Percentiles rank a stretch among this genome's conserved stretches.
phyloP scores from a whole-genome alignment of 257 asterid species.

The Ocimum tenuiflorum region DNA sequence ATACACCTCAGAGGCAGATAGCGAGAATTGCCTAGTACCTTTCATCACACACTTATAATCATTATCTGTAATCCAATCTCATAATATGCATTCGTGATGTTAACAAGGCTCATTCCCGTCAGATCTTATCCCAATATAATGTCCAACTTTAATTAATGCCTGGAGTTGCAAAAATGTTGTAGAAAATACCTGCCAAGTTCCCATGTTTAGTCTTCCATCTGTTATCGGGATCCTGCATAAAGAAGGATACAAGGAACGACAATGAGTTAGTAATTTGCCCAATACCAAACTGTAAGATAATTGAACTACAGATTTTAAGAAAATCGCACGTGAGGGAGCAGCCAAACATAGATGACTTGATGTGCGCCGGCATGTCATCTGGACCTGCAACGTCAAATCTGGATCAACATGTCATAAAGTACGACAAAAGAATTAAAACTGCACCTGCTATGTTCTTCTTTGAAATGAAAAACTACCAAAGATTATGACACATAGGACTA shows the following conservation, averaged over 20 bases:
- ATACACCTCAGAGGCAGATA: neutral
- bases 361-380: slow-evolving; percentile 98
- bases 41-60: no score
- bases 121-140: neutral
- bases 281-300: neutral
- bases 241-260: slow-evolving; percentile 13
- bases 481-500: no score
- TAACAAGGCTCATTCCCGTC: neutral
- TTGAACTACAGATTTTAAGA: neutral
- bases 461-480: no score
- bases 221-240: slow-evolving; percentile 93
- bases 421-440: neutral
- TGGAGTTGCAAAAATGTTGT: neutral
- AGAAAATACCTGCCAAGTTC: slow-evolving; percentile 90
- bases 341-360: slow-evolving; percentile 98
- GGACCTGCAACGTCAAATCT: slow-evolving; percentile 57
- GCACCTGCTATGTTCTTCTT: neutral
- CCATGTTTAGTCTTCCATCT: slow-evolving; percentile 79
- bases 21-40: no score
- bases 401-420: neutral
- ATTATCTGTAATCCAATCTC: no score
- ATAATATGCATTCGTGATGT: no score
- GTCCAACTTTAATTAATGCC: neutral
- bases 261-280: slow-evolving; percentile 1
- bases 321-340: slow-evolving; percentile 63